These are phyloP conservation scores for Ceratobasidium sp. DNA, from an alignment of 1,284 basidiomycete species.

Conservation along the genomic window DNA sequence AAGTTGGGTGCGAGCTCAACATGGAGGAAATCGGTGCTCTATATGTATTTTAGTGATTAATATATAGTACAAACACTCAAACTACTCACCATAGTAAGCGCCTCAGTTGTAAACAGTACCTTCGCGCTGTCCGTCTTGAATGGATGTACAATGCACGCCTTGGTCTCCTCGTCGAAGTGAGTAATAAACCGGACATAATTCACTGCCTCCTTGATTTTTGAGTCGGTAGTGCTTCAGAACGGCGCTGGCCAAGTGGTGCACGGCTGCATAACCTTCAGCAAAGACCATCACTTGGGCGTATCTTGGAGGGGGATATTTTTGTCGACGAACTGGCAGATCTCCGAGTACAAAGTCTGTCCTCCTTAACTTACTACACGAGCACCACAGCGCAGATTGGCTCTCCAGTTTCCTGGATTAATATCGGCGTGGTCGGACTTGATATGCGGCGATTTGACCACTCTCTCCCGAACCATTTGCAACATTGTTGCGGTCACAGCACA, in stretches of 20 bases:
- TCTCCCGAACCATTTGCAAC: background rate
- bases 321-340: background rate
- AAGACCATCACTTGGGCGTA: no score
- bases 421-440: background rate
- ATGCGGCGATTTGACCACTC: background rate
- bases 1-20: background rate
- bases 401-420: background rate
- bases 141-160: background rate
- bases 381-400: background rate
- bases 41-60: background rate
- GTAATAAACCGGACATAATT: background rate
- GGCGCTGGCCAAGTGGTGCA: background rate
- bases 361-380: background rate
- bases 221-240: background rate
- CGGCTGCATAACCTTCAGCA: background rate
- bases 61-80: background rate
- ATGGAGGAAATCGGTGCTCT: background rate
- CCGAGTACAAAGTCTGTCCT: background rate
- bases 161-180: background rate
- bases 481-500: background rate
- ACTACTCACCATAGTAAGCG: constrained; percentile 10
- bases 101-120: background rate
- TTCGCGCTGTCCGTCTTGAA: background rate
- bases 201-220: background rate
- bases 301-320: background rate